Evolutionary conservation across 139 green algal genomes (phyloP).

Genomic region (Auxenochlorella pyrenoidosa): DNA sequence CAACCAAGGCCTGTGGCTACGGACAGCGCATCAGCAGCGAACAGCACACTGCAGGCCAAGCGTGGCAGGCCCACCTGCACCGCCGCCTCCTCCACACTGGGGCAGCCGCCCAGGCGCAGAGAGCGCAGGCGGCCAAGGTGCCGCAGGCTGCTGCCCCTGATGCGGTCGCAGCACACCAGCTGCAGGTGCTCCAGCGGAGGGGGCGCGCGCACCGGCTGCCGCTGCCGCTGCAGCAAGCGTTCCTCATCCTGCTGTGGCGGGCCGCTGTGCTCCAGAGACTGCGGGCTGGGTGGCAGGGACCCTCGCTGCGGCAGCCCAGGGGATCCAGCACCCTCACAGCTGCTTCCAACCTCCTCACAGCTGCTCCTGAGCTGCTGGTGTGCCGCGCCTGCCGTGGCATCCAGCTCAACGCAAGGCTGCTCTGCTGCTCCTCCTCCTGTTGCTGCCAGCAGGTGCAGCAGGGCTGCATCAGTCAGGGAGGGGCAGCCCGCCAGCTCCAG

Average conservation of each 20-base stretch:
- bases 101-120: conserved; percentile 5
- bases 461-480: conserved; percentile 1
- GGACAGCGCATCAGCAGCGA: no score
- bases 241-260: background rate
- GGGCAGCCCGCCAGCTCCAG: conserved; percentile 23
- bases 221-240: background rate
- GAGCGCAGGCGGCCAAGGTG: conserved; percentile 1
- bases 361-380: background rate
- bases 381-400: background rate
- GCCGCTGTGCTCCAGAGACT: background rate
- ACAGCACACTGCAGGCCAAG: background rate
- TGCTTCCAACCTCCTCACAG: background rate
- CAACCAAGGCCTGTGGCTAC: background rate
- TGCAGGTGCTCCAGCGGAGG: background rate
- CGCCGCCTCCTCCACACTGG: background rate
- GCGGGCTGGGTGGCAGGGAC: no score
- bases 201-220: background rate
- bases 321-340: background rate
- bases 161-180: conserved; percentile 24
- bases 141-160: background rate
- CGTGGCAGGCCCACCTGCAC: background rate
- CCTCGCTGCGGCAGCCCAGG: background rate
- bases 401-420: background rate
- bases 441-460: conserved; percentile 11
- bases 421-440: background rate